Conservation (phyloP, 352 stramenopile genomes). For the Stramenopiles sp. region DNA sequence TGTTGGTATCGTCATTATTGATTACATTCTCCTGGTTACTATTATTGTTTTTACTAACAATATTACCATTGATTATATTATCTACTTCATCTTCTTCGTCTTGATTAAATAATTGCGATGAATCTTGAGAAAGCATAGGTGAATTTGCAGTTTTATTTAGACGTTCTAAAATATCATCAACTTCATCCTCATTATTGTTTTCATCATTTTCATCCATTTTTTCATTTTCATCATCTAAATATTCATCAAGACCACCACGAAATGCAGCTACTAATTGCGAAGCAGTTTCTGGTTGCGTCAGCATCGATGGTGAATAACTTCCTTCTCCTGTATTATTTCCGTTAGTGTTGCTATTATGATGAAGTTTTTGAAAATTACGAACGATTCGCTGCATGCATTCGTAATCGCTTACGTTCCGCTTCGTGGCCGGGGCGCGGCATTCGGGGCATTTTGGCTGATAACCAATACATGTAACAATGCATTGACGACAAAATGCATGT, state of each 20-base stretch:
- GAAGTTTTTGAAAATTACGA: background rate
- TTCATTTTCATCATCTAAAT: background rate
- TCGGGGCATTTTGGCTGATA: background rate
- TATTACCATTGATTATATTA: background rate
- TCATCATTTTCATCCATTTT: too few species aligned
- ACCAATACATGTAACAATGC: background rate
- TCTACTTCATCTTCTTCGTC: background rate
- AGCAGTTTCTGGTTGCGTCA: background rate
- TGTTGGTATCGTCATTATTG: too few species aligned
- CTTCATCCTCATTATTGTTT: too few species aligned
- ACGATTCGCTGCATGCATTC: constrained; percentile 1
- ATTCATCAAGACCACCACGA: background rate
- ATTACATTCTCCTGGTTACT: background rate
- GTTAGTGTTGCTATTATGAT: background rate
- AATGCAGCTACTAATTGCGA: background rate
- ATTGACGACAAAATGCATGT: background rate
- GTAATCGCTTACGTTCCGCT: background rate
- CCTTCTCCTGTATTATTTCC: background rate
- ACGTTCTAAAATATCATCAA: background rate
- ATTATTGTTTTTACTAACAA: background rate
- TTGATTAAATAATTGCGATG: background rate
- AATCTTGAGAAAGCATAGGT: background rate
- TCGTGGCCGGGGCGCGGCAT: background rate
- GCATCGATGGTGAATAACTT: background rate
- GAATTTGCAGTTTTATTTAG: background rate